These are phyloP conservation scores for Epichloe sp. DNA, from an alignment of 2,329 filamentous ascomycete genomes.

Conservation along the genomic window DNA sequence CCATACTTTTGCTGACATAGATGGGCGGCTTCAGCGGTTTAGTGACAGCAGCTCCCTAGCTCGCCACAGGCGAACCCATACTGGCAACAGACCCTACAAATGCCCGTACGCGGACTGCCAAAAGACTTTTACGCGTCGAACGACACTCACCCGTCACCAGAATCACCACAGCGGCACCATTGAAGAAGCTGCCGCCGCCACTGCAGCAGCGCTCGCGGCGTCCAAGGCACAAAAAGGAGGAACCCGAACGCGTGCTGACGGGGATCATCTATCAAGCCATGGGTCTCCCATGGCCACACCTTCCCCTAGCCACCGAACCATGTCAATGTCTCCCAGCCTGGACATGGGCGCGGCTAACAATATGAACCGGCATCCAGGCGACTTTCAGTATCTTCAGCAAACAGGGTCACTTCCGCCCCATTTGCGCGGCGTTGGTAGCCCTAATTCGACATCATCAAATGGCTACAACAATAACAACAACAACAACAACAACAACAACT, in stretches of 20 bases:
- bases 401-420: conserved; percentile 72
- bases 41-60: conserved; percentile 94
- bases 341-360: conserved; percentile 56
- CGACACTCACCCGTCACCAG: conserved; percentile 87
- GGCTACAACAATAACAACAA: conserved; percentile 24
- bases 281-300: conserved; percentile 68
- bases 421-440: conserved; percentile 63
- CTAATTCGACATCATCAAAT: conserved; percentile 52
- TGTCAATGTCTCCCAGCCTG: conserved; percentile 68
- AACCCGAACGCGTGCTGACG: conserved; percentile 49
- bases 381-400: conserved; percentile 60
- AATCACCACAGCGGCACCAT: conserved; percentile 93
- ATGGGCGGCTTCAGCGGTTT: conserved; percentile 54
- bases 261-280: conserved; percentile 56
- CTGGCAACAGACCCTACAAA: conserved; percentile 90
- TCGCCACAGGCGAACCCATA: conserved; percentile 86
- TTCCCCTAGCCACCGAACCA: conserved; percentile 69
- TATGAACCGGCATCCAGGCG: conserved; percentile 49
- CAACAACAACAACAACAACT: conserved; percentile 29
- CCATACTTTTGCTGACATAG: background rate
- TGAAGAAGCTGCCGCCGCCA: conserved; percentile 82
- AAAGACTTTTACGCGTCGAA: conserved; percentile 94
- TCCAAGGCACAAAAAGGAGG: conserved; percentile 26
- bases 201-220: conserved; percentile 67
- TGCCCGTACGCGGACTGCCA: conserved; percentile 96